A percentile compares a stretch with the other conserved stretches of the same genome.
Evolutionary conservation across 495 filamentous ascomycete genomes (phyloP).

Genomic region (Venustampulla echinocandica): DNA sequence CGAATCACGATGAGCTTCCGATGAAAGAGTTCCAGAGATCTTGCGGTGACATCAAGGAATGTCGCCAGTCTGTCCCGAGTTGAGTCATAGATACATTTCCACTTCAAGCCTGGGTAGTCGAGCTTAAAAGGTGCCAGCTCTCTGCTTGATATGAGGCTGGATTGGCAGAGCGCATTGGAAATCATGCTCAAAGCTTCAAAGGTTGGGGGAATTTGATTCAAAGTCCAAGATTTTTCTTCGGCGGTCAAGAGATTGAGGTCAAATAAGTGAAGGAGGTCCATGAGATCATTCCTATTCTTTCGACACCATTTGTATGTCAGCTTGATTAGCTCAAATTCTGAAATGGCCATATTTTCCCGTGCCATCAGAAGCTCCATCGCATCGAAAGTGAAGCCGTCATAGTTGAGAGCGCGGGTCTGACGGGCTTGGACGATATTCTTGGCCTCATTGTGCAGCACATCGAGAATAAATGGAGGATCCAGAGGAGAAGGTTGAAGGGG

Average conservation of each 20-base stretch:
- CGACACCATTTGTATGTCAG: conserved; percentile 35
- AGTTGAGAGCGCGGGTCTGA: not conserved
- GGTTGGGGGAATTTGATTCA: conserved; percentile 29
- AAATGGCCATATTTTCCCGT: conserved; percentile 33
- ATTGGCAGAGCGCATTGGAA: conserved; percentile 35
- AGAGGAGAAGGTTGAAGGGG: conserved; percentile 24
- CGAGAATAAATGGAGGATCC: conserved; percentile 34
- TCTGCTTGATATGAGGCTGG: conserved; percentile 25
- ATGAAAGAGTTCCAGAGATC: conserved; percentile 34
- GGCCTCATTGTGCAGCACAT: conserved; percentile 34
- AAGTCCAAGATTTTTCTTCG: conserved; percentile 35
- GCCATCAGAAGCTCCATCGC: conserved; percentile 34
- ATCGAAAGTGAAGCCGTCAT: conserved; percentile 25
- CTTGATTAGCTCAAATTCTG: conserved; percentile 41
- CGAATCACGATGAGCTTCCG: conserved; percentile 37
- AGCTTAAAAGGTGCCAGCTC: conserved; percentile 31
- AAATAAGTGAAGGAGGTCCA: conserved; percentile 33
- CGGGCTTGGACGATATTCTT: conserved; percentile 11
- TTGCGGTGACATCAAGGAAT: conserved; percentile 29
- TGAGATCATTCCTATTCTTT: conserved; percentile 24
- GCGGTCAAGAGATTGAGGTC: conserved; percentile 33
- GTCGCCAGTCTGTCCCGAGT: conserved; percentile 30
- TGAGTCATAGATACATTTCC: conserved; percentile 38
- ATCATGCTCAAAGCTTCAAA: conserved; percentile 24
- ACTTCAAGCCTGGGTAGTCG: conserved; percentile 30